Evolutionary conservation across 169 alveolate species (phyloP).

Genomic region (Plasmodium malariae): DNA sequence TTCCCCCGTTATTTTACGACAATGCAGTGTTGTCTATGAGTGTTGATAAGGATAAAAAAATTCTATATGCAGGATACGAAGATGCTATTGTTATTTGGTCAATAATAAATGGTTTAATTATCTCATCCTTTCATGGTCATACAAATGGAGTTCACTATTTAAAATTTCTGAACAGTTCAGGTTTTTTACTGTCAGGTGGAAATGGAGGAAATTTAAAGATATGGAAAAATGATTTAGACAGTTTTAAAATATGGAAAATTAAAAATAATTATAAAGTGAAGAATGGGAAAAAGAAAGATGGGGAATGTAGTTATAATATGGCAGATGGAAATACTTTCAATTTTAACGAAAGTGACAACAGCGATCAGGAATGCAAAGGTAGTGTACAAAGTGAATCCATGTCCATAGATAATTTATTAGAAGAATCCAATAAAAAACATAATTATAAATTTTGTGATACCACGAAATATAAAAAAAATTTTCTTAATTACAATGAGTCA

Average conservation of each 20-base stretch:
- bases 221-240: slow-evolving; percentile 72
- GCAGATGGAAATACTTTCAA: slow-evolving; percentile 12
- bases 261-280: slow-evolving; percentile 28
- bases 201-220: slow-evolving; percentile 67
- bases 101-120: slow-evolving; percentile 39
- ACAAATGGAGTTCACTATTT: slow-evolving; percentile 69
- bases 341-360: slow-evolving; percentile 64
- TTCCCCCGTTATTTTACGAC: slow-evolving; percentile 64
- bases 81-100: slow-evolving; percentile 75
- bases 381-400: slow-evolving; percentile 41
- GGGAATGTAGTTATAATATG: background rate
- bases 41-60: slow-evolving; percentile 55
- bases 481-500: slow-evolving; percentile 13
- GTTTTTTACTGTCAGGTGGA: slow-evolving; percentile 68
- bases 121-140: slow-evolving; percentile 75
- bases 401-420: slow-evolving; percentile 46
- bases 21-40: slow-evolving; percentile 41
- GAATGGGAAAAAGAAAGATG: background rate
- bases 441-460: slow-evolving; percentile 35
- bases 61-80: slow-evolving; percentile 71
- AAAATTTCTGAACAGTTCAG: slow-evolving; percentile 44
- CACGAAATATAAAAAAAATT: slow-evolving; percentile 43
- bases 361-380: slow-evolving; percentile 2
- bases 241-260: slow-evolving; percentile 71
- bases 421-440: slow-evolving; percentile 45